Evolutionary conservation across 176 grass and related monocot genomes (phyloP).

Genomic region (Bromus sterilis): DNA sequence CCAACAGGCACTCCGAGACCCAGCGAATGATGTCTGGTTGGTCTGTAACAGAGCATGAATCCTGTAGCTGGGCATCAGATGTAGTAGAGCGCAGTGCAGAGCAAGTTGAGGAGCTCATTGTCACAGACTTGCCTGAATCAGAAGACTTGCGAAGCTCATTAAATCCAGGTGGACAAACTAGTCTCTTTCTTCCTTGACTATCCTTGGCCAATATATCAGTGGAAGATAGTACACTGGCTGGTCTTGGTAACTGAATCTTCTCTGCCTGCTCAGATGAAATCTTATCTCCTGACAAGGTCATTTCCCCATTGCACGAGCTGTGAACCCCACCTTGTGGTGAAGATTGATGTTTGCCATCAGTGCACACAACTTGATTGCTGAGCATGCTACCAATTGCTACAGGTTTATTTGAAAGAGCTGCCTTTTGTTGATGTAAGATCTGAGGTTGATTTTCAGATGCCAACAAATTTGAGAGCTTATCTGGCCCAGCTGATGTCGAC

Average conservation of each 20-base stretch:
- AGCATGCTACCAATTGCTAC: neutral
- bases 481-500: constrained; percentile 9
- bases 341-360: constrained; percentile 17
- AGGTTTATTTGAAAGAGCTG: constrained; percentile 5
- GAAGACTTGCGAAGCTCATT: constrained; percentile 10
- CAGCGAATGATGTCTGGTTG: constrained; percentile 20
- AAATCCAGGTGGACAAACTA: constrained; percentile 35
- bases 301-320: neutral
- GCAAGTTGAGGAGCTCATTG: neutral
- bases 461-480: constrained; percentile 17
- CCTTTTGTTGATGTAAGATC: neutral
- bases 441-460: constrained; percentile 7
- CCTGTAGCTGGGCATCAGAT: neutral
- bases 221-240: constrained; percentile 11
- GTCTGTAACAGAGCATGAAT: constrained; percentile 13
- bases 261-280: constrained; percentile 4
- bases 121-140: constrained; percentile 13
- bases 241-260: constrained; percentile 7
- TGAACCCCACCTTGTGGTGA: constrained; percentile 16
- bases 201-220: neutral
- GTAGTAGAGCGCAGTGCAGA: constrained; percentile 13
- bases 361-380: neutral
- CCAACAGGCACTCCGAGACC: constrained; percentile 31
- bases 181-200: constrained; percentile 24
- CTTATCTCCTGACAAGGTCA: neutral